Evolutionary conservation across 1,284 basidiomycete species (phyloP).

Genomic region (Exobasidium rhododendri): DNA sequence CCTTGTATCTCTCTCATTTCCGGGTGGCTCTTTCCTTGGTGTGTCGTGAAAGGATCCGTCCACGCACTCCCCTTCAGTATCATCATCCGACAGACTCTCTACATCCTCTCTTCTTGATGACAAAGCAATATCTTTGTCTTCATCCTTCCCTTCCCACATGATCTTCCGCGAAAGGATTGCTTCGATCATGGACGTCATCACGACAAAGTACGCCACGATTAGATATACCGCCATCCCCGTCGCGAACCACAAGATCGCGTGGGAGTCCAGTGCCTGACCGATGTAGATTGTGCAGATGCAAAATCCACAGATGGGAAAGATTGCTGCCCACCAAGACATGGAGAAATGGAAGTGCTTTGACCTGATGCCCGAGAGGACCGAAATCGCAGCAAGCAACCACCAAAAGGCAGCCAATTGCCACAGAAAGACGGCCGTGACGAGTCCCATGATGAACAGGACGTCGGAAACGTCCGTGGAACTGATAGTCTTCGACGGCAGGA

Average conservation of each 20-base stretch:
- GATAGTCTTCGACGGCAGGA: constrained; percentile 12
- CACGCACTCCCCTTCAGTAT: too few species aligned
- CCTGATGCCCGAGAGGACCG: constrained; percentile 9
- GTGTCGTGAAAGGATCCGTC: too few species aligned
- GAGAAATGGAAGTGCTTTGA: constrained; percentile 18
- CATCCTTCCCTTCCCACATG: constrained; percentile 24
- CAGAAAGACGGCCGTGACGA: constrained; percentile 15
- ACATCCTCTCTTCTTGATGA: too few species aligned
- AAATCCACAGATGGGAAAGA: constrained; percentile 29
- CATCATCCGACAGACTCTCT: too few species aligned
- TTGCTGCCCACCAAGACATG: constrained; percentile 29
- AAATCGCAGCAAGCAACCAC: constrained; percentile 19
- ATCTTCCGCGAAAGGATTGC: constrained; percentile 19
- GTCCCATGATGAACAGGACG: constrained; percentile 13
- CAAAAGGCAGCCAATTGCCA: constrained; percentile 28
- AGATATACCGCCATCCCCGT: constrained; percentile 9
- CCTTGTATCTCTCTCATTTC: too few species aligned
- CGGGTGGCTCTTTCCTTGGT: too few species aligned
- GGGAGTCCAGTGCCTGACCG: constrained; percentile 12
- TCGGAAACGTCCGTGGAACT: too few species aligned
- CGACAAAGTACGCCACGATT: constrained; percentile 20
- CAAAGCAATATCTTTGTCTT: too few species aligned
- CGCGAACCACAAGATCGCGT: constrained; percentile 11
- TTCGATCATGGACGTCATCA: constrained; percentile 12
- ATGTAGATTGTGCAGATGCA: constrained; percentile 20